Conservation (phyloP, 192 early-diverging fungal genomes). For the Podila epigama region DNA sequence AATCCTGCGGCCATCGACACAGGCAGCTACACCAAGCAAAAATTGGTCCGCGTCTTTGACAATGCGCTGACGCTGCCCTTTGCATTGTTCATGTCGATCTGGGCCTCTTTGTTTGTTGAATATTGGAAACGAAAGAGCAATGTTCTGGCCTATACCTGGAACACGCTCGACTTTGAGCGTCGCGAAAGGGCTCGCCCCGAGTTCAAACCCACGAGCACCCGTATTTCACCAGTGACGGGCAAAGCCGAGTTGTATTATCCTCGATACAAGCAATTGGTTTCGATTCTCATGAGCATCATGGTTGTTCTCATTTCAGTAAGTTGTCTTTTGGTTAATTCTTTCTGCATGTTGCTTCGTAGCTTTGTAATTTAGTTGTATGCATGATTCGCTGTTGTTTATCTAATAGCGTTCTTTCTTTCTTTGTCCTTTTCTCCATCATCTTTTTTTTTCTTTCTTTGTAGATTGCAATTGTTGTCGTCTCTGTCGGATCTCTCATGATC, state of each 20-base stretch:
- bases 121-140: conserved; percentile 67
- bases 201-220: conserved; percentile 58
- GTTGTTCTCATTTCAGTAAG: conserved; percentile 56
- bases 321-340: too few relatives aligned
- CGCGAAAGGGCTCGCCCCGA: conserved; percentile 66
- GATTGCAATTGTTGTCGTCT: conserved; percentile 55
- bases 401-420: neutral
- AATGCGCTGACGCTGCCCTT: conserved; percentile 63
- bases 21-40: neutral
- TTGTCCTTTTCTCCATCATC: too few relatives aligned
- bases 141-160: conserved; percentile 63
- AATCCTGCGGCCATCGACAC: too few relatives aligned
- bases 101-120: conserved; percentile 67
- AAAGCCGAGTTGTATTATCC: conserved; percentile 57
- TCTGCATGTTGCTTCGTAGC: too few relatives aligned
- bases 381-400: too few relatives aligned
- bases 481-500: conserved; percentile 46
- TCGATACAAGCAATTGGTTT: conserved; percentile 38
- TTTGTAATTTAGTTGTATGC: too few relatives aligned
- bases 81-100: conserved; percentile 68
- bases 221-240: conserved; percentile 62
- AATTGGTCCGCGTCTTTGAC: conserved; percentile 56
- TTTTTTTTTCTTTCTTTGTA: neutral
- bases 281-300: conserved; percentile 45
- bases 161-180: conserved; percentile 57